phyloP scores from a whole-genome alignment of 768 basidiomycete genomes.

The Phanerodontia chrysosporium region DNA sequence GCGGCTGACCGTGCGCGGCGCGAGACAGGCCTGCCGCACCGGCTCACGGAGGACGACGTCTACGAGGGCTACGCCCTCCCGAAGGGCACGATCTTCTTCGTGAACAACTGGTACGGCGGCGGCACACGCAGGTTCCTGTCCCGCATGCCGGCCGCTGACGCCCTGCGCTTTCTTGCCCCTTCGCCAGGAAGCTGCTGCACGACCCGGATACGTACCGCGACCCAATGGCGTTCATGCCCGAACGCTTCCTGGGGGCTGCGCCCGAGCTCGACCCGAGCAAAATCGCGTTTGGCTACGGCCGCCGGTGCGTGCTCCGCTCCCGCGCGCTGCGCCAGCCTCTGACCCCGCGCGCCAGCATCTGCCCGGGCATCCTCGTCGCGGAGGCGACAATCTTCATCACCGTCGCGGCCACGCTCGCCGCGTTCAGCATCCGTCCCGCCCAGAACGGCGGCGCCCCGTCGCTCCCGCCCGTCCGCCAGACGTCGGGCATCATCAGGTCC shows the following conservation, averaged over 20 bases:
- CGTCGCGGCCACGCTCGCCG: slow-evolving; percentile 11
- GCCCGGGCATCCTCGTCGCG: slow-evolving; percentile 13
- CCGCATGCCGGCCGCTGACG: too few relatives aligned
- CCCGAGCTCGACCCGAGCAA: slow-evolving; percentile 20
- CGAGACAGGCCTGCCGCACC: not conserved
- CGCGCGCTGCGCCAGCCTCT: too few relatives aligned
- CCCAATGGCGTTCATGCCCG: slow-evolving; percentile 20
- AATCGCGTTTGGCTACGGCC: slow-evolving; percentile 30
- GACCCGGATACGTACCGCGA: slow-evolving; percentile 17
- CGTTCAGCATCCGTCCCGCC: slow-evolving; percentile 10
- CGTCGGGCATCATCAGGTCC: slow-evolving; percentile 7
- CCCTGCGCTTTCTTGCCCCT: too few relatives aligned
- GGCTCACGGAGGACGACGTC: slow-evolving; percentile 19
- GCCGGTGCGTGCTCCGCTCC: slow-evolving; percentile 11
- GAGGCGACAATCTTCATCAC: slow-evolving; percentile 8
- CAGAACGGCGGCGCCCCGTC: not conserved
- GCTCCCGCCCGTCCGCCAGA: slow-evolving; percentile 2
- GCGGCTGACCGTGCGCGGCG: too few relatives aligned
- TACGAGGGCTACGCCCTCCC: slow-evolving; percentile 27
- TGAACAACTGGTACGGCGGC: slow-evolving; percentile 11
- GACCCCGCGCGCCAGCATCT: not conserved
- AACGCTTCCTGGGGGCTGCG: slow-evolving; percentile 17
- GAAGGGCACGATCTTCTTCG: slow-evolving; percentile 20
- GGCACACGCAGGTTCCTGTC: too few relatives aligned
- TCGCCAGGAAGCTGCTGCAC: slow-evolving; percentile 21